Conservation (phyloP, 129 eudicot species). For the Rutidosis leptorrhynchoides region DNA sequence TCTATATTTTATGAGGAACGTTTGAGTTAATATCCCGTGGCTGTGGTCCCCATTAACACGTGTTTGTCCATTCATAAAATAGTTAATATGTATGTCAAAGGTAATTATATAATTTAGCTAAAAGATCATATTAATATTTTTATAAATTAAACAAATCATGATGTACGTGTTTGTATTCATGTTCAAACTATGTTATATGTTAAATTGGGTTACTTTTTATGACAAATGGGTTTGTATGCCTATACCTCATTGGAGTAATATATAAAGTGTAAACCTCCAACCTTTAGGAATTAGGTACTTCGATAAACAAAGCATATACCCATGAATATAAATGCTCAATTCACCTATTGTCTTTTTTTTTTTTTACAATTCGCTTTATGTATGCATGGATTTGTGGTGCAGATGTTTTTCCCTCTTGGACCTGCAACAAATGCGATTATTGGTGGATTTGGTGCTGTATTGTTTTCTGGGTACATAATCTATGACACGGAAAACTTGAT, state of each 20-base stretch:
- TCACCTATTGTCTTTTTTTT: no score
- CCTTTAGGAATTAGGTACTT: no score
- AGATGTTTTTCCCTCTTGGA: conserved; percentile 92
- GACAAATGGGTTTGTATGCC: not conserved
- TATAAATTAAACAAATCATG: not conserved
- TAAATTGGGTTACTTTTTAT: not conserved
- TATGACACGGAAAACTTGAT: conserved; percentile 91
- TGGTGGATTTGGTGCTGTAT: conserved; percentile 76
- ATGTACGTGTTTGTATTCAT: not conserved
- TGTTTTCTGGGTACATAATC: conserved; percentile 93
- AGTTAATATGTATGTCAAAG: not conserved
- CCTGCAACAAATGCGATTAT: conserved; percentile 62
- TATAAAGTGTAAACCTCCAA: no score
- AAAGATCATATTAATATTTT: not conserved
- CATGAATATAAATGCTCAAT: no score
- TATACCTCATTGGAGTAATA: no score
- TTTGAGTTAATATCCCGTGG: no score
- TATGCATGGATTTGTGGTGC: conserved; percentile 27
- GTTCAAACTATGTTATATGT: not conserved
- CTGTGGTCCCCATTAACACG: not conserved
- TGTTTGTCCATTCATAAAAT: not conserved
- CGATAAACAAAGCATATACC: no score
- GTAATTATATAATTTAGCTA: not conserved
- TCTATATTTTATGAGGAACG: no score
- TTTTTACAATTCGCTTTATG: no score